A percentile compares a stretch with the other conserved stretches of the same genome.
phyloP scores from a whole-genome alignment of 441 rosid genomes.

The Pelargonium australe region DNA sequence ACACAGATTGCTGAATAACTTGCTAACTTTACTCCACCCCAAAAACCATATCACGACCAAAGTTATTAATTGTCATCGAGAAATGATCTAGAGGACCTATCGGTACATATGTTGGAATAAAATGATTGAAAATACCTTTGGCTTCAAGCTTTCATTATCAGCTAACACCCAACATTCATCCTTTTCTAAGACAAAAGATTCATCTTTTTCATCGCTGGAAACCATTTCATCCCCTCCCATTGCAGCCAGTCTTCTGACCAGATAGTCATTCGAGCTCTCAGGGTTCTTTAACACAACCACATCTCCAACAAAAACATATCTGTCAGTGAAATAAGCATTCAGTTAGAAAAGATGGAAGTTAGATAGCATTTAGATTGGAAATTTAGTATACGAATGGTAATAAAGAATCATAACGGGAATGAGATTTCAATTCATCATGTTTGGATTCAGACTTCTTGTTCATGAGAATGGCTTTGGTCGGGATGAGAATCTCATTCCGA shows the following conservation, averaged over 20 bases:
- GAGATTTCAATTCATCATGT: too few relatives aligned
- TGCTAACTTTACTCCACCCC: not conserved
- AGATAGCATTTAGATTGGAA: not conserved
- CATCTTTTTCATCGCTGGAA: slow-evolving; percentile 64
- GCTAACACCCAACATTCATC: slow-evolving; percentile 89
- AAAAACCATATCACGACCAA: not conserved
- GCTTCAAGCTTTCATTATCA: slow-evolving; percentile 63
- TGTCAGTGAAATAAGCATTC: slow-evolving; percentile 22
- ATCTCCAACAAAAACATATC: slow-evolving; percentile 77
- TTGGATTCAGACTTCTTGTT: too few relatives aligned
- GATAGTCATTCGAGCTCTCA: slow-evolving; percentile 39
- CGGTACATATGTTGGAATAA: not conserved
- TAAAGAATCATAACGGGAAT: too few relatives aligned
- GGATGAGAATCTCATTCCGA: too few relatives aligned
- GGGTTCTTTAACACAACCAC: slow-evolving; percentile 83
- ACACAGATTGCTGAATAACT: too few relatives aligned
- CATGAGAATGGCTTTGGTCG: too few relatives aligned
- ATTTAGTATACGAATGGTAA: too few relatives aligned
- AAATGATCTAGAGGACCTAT: slow-evolving; percentile 3
- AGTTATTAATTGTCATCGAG: not conserved
- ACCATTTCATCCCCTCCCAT: slow-evolving; percentile 81
- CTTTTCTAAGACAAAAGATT: slow-evolving; percentile 70
- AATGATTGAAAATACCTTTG: slow-evolving; percentile 48
- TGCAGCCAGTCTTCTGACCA: slow-evolving; percentile 87
- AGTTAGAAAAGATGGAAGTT: not conserved